Base-by-base conservation (phyloP, 495 filamentous ascomycete species). In the Aspergillus hancockii region DNA sequence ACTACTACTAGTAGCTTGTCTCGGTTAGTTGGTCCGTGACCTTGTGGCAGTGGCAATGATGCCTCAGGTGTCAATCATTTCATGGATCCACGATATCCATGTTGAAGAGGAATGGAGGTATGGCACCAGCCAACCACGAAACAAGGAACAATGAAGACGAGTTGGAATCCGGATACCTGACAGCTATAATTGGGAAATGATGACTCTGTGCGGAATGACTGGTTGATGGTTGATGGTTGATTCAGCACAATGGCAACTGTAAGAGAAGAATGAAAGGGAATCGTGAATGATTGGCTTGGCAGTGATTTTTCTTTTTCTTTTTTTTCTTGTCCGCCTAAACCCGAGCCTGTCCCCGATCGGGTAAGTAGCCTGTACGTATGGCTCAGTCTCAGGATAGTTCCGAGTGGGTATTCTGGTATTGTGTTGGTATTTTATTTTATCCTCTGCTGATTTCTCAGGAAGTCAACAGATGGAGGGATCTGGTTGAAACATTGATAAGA, bases 321-420 rank as follows among this genome's bases (percentile, higher is more conserved):
- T 45, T 45, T 52, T 30, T 8, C 22, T 4, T 32, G 50, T 21
- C 50, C 50, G 50, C 50, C 50, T 36, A 18, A 18, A 19, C 50
- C 50, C 50, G 50, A 52, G 49, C 30, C 21, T 38, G 30, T 52
- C 38, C 50, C 31, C 50, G 31, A 38, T 52, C 50, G 50, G 50
- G 50, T 22, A 52, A 52, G 1, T 30, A 52, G 50, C 31, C 50
- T 52, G 49, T 51, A 10, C 12, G 31, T 36, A 10, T 36, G 8
- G 3, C 12, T 36, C 34, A 10, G 31, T 32, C 8, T 36, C 4
- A 10, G 34, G 13, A 14, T 12, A 36, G 34, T 36, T 12, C 34
- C 34, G 13, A 36, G 34, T 36, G 34, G 34, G 34, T 36, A 14
- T 10, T 36, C 8, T 36, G 34, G n/a, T n/a, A n/a, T n/a, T n/a